Evolutionary conservation across 352 stramenopile species (phyloP).

Genomic region (Blastocystis hominis): DNA sequence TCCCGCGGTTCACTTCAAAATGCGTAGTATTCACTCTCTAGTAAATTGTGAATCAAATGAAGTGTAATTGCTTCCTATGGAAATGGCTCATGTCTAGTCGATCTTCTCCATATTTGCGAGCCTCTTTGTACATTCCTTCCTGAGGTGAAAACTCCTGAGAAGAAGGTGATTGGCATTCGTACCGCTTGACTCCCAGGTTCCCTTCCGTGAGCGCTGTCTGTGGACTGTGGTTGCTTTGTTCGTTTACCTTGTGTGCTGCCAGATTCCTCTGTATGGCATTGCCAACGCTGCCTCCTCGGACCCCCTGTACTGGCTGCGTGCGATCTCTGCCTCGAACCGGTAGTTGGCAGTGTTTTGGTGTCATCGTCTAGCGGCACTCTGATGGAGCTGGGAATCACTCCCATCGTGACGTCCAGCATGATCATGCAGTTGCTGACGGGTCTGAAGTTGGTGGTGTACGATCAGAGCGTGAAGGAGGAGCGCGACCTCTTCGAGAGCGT

Average conservation of each 20-base stretch:
- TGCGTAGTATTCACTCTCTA: not conserved
- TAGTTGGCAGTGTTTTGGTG: not conserved
- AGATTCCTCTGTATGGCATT: slow-evolving; percentile 98
- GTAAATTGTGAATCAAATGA: not conserved
- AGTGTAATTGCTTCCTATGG: not conserved
- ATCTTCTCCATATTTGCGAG: slow-evolving; percentile 26
- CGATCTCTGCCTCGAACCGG: slow-evolving; percentile 95
- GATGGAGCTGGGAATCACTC: slow-evolving; percentile 95
- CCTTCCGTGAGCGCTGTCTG: slow-evolving; percentile 95
- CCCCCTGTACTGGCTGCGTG: slow-evolving; percentile 98
- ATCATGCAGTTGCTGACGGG: slow-evolving; percentile 96
- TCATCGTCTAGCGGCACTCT: slow-evolving; percentile 73
- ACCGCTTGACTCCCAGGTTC: slow-evolving; percentile 76
- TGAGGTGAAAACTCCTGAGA: not conserved
- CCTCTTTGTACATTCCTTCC: not conserved
- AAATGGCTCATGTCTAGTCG: not conserved
- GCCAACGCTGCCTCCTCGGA: slow-evolving; percentile 93
- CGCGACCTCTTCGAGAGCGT: slow-evolving; percentile 87
- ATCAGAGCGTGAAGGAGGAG: slow-evolving; percentile 96
- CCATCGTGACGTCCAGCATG: slow-evolving; percentile 95
- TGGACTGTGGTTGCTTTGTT: slow-evolving; percentile 99
- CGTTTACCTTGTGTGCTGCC: slow-evolving; percentile 98
- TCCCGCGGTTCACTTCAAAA: not conserved
- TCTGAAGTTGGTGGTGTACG: slow-evolving; percentile 95
- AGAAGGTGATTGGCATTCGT: not conserved